phyloP scores from a whole-genome alignment of 257 asterid species.

The Pogostemon cablin region DNA sequence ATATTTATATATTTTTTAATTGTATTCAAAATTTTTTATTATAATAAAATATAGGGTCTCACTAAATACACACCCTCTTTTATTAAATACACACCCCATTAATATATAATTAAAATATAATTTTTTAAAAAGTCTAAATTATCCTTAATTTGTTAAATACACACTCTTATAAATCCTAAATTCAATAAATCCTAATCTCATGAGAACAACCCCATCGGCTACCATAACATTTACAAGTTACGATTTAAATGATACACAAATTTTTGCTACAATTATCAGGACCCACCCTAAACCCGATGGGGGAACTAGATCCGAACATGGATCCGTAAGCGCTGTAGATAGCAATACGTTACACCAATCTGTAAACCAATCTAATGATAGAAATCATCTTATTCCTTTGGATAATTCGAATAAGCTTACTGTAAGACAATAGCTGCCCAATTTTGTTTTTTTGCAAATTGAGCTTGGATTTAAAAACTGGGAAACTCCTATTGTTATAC shows the following conservation, averaged over 20 bases:
- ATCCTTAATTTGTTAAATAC: too few species aligned
- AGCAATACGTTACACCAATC: constrained; percentile 37
- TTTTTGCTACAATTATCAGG: constrained; percentile 51
- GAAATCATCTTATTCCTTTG: constrained; percentile 52
- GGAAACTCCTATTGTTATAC: constrained; percentile 36
- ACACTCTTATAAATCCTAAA: too few species aligned
- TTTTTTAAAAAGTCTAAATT: too few species aligned
- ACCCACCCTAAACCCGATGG: constrained; percentile 47
- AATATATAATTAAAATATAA: too few species aligned
- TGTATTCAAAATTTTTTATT: too few species aligned
- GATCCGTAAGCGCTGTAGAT: constrained; percentile 34
- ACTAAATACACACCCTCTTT: too few species aligned
- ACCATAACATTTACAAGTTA: constrained; percentile 88
- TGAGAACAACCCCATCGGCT: constrained; percentile 94
- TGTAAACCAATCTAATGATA: constrained; percentile 45
- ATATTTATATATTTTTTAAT: too few species aligned
- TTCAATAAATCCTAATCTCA: constrained; percentile 53
- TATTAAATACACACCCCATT: too few species aligned
- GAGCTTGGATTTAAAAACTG: constrained; percentile 28
- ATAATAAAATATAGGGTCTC: too few species aligned
- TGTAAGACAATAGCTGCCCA: constrained; percentile 41
- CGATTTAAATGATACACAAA: constrained; percentile 73
- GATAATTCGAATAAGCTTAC: constrained; percentile 50
- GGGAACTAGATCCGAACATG: constrained; percentile 38
- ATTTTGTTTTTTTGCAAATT: constrained; percentile 21